Base-by-base conservation (phyloP, 225 moss, liverwort and hornwort genomes). In the Neckera pumila region DNA sequence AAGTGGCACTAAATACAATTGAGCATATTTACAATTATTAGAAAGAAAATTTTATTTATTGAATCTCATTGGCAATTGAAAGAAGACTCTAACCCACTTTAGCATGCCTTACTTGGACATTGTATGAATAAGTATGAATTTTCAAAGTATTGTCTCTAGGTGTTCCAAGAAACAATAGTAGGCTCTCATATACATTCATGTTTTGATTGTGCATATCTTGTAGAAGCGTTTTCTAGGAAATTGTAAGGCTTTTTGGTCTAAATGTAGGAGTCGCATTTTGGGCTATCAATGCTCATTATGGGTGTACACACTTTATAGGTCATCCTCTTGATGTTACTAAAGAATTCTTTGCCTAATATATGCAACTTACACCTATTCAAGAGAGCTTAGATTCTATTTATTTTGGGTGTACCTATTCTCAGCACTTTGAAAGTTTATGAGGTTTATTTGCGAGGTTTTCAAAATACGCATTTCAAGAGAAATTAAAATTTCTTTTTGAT, bases 81-180 rank as follows among this genome's bases (percentile, higher is more conserved):
- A 34, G 34, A 53, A 0, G 5, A 34, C 0, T 76, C 14, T 9
- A 53, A 1, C 1, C 23, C 7, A 53, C 53, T 76, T 53, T 53
- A 22, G 14, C 0, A 36, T 23, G 14, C 14, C 54, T 76, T 36
- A 14, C 9, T 22, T 53, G 14, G 4, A 76, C 22, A 53, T 1
- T 23, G 2, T 9, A 54, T 36, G 9, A 36, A 36, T 76, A 54
- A 76, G 1, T 34, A 9, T 49, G 21, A 51, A 33, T 33, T 34
- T 49, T 13, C 21, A 51, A 34, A 53, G 8, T 51, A 33, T 20
- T 22, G 5, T 36, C 9, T 36, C 1, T 14, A 14, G 2, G 12
- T 76, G 0, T 36, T 23, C 3, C 14, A 14, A 9, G 21, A 14
- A 23, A 7, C 9, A 36, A 19, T 23, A 54, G 8, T 23, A 22